Conservation (phyloP, 768 basidiomycete species). For the Rhodosporidiobolus odoratus region DNA sequence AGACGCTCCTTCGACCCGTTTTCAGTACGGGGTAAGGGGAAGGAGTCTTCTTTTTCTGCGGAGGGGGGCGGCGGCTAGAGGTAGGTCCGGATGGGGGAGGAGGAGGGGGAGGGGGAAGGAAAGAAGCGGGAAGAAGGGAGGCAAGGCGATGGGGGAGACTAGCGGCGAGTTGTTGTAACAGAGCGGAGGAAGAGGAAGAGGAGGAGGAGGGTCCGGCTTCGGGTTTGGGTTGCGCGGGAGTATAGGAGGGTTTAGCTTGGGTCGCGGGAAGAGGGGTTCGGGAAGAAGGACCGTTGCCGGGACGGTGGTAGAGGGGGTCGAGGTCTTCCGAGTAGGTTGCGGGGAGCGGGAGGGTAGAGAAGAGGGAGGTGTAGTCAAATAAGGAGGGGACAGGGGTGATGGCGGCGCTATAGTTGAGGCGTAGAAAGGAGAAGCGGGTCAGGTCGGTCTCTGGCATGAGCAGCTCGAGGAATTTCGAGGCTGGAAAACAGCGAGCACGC, state of each 20-base stretch:
- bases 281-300: not conserved
- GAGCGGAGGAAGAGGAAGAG: not conserved
- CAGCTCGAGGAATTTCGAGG: not conserved
- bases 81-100: not conserved
- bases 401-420: conserved; percentile 55
- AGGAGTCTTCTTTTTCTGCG: conserved; percentile 3
- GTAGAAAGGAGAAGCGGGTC: not conserved
- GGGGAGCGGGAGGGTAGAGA: conserved; percentile 48
- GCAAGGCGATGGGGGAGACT: not conserved
- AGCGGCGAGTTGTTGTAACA: not conserved
- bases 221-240: no score
- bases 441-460: not conserved
- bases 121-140: not conserved
- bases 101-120: not conserved
- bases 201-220: not conserved
- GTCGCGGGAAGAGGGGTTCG: not conserved
- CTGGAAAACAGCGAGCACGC: not conserved
- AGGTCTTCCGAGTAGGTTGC: not conserved
- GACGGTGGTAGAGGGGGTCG: not conserved
- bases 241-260: no score
- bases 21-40: conserved; percentile 73
- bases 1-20: conserved; percentile 71
- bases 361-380: conserved; percentile 68
- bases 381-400: conserved; percentile 76
- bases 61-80: not conserved